Base-by-base conservation (phyloP, 148 eudicot species). In the Suaeda aralocaspica region DNA sequence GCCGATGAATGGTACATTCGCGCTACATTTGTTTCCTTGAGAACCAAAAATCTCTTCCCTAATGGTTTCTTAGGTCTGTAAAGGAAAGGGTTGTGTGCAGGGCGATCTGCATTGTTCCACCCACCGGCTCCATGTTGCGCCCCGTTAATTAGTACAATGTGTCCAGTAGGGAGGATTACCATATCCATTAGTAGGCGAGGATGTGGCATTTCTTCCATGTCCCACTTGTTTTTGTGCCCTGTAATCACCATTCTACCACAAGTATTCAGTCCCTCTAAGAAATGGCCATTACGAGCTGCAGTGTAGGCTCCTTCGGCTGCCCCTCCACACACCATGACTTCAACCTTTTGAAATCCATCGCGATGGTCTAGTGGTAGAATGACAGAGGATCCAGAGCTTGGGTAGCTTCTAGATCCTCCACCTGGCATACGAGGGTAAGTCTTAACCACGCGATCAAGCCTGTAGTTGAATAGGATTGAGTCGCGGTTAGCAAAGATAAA, bases 301-400 rank as follows among this genome's bases (percentile, higher is more conserved):
- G 58, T 24, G 26, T 39, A 76, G 1, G 89, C 86, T 0, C 85
- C 92, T 2, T 59, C 59, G 9, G 84, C 79, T 9, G 82, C 82
- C 7, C 92, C 92, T 0, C 92, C 92, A 52, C 92, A 88, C 8
- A 88, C 74, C 92, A 88, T 78, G 57, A 86, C 86, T 30, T 86
- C 92, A 3, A 75, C 82, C 59, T 69, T 80, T 16, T 56, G 46
- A 59, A 83, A 88, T 9, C 66, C 51, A 55, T 82, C 68, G 1
- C 11, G 41, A 59, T 84, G 81, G 50, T 71, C 74, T 19, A 86
- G 63, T 2, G 92, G 92, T 33, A 88, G 83, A 10, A 88, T 74
- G 25, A 86, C 85, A 5, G 89, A 84, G 2, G 89, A 85, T 10
- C 88, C 92, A 0, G 85, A 67, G 53, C 84, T 77, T 0, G 92